Percentiles rank a stretch among this genome's conserved stretches.
Evolutionary conservation across 768 basidiomycete genomes (phyloP).

Genomic region (Mycena olivaceomarginata): DNA sequence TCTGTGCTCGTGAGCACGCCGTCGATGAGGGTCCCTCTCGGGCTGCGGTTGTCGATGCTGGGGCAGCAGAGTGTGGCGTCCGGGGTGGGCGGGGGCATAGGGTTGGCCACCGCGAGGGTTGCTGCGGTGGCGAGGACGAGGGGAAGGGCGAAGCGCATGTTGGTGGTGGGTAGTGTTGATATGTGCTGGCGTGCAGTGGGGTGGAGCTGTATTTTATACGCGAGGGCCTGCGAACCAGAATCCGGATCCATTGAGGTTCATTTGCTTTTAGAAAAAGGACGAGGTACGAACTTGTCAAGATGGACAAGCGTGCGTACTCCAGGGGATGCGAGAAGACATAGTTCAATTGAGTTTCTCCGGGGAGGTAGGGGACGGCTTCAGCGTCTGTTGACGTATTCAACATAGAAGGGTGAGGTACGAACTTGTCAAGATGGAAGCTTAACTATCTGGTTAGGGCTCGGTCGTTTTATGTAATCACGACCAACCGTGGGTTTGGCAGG

Average conservation of each 20-base stretch:
- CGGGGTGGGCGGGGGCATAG: slow-evolving; percentile 1
- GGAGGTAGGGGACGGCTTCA: not conserved
- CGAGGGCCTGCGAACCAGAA: slow-evolving; percentile 20
- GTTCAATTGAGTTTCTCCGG: not conserved
- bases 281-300: slow-evolving; percentile 5
- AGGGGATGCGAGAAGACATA: slow-evolving; percentile 10
- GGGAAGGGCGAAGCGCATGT: slow-evolving; percentile 5
- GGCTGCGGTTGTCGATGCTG: slow-evolving; percentile 13
- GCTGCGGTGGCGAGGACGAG: not conserved
- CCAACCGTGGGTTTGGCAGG: too few relatives aligned
- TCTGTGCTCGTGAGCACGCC: slow-evolving; percentile 8
- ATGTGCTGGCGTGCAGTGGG: slow-evolving; percentile 16
- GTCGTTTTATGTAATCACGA: too few relatives aligned
- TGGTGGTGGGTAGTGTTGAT: not conserved
- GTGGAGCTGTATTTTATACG: slow-evolving; percentile 19
- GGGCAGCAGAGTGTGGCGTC: slow-evolving; percentile 16
- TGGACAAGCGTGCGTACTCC: not conserved
- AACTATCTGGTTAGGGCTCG: too few relatives aligned
- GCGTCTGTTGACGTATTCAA: slow-evolving; percentile 1
- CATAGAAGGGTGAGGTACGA: slow-evolving; percentile 10
- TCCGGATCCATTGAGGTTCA: slow-evolving; percentile 14
- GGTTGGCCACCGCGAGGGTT: slow-evolving; percentile 14
- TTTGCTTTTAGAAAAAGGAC: slow-evolving; percentile 9
- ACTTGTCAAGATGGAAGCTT: too few relatives aligned
- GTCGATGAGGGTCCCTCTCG: slow-evolving; percentile 9